Evolutionary conservation across 805 yeast species (phyloP).

Genomic region (Nakazawaea holstii): DNA sequence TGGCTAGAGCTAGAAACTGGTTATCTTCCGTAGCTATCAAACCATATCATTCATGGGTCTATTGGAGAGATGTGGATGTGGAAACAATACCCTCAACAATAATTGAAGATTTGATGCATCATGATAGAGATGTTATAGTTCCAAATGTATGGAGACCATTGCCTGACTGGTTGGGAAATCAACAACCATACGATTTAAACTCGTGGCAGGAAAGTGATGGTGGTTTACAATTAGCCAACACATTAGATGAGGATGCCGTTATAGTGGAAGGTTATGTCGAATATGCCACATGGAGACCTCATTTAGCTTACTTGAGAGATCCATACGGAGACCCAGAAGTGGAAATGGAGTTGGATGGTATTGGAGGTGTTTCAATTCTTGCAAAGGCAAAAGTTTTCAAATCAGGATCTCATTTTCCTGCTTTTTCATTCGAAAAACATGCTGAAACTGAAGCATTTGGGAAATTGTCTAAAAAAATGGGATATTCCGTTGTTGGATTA

Average conservation of each 20-base stretch:
- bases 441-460: conserved; percentile 99
- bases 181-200: conserved; percentile 80
- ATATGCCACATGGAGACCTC: conserved; percentile 98
- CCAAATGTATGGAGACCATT: conserved; percentile 93
- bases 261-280: conserved; percentile 97
- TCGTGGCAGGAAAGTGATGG: conserved; percentile 87
- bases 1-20: conserved; percentile 98
- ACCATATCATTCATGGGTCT: conserved; percentile 93
- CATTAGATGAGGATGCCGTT: conserved; percentile 87
- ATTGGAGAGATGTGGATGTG: conserved; percentile 98
- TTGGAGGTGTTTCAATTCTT: conserved; percentile 94
- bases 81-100: conserved; percentile 82
- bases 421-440: conserved; percentile 90
- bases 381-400: conserved; percentile 84
- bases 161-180: conserved; percentile 81
- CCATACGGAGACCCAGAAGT: conserved; percentile 93
- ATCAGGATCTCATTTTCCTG: conserved; percentile 91
- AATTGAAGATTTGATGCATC: conserved; percentile 89
- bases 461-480: conserved; percentile 81
- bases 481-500: conserved; percentile 78
- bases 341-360: conserved; percentile 91
- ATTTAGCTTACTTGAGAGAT: conserved; percentile 88
- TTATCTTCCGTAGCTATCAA: conserved; percentile 76
- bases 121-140: conserved; percentile 85
- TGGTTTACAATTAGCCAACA: conserved; percentile 69